A percentile compares a stretch with the other conserved stretches of the same genome.
Evolutionary conservation across 1,284 basidiomycete genomes (phyloP).

Genomic region (Anthracocystis setariae): DNA sequence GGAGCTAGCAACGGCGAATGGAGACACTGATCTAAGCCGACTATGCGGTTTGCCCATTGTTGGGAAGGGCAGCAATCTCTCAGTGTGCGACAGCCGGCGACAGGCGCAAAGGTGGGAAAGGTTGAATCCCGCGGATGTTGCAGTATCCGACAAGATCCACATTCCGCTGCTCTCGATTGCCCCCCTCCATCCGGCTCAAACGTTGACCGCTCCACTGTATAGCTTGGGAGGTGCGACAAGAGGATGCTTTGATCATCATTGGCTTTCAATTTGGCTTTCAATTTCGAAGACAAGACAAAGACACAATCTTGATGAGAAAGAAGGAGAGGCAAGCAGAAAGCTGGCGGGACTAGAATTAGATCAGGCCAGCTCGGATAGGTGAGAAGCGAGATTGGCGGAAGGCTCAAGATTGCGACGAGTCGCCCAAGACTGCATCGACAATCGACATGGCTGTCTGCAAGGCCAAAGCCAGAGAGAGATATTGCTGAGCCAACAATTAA

Average conservation of each 20-base stretch:
- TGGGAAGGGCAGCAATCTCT: background rate
- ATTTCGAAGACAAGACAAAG: no score
- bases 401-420: background rate
- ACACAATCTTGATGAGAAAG: no score
- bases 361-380: conserved; percentile 15
- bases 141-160: background rate
- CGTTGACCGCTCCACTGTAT: no score
- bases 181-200: no score
- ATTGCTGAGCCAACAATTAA: background rate
- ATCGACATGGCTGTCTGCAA: background rate
- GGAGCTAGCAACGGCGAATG: conserved; percentile 4
- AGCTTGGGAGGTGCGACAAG: no score
- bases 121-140: conserved; percentile 9
- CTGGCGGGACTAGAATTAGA: conserved; percentile 7
- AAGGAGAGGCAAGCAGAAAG: background rate
- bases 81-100: background rate
- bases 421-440: conserved; percentile 10
- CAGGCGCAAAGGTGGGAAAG: background rate
- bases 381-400: background rate
- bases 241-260: no score
- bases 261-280: no score
- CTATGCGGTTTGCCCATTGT: conserved; percentile 24
- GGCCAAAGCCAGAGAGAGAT: no score
- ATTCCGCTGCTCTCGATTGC: no score
- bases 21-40: conserved; percentile 3